phyloP scores from a whole-genome alignment of 805 yeast genomes.

The Diddensiella transvaalensis region DNA sequence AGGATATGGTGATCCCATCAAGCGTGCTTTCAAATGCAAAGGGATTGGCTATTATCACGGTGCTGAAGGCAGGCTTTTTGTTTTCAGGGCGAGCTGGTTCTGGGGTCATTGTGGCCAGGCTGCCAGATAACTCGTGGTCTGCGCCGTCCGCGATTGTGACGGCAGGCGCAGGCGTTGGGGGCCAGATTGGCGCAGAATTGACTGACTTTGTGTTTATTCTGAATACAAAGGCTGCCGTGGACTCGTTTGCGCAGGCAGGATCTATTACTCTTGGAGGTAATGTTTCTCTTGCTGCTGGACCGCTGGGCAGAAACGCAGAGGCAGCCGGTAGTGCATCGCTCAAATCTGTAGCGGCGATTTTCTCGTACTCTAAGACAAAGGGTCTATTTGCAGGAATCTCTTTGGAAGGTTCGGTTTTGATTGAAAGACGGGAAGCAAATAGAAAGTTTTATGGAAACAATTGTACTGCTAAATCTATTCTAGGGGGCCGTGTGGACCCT shows the following conservation, averaged over 20 bases:
- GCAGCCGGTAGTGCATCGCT: slow-evolving; percentile 94
- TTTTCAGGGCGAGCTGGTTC: slow-evolving; percentile 98
- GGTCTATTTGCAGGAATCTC: slow-evolving; percentile 98
- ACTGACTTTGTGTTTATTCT: slow-evolving; percentile 94
- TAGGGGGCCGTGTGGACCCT: slow-evolving; percentile 84
- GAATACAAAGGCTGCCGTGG: slow-evolving; percentile 83
- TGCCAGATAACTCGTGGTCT: slow-evolving; percentile 96
- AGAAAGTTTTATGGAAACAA: slow-evolving; percentile 87
- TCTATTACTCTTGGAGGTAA: slow-evolving; percentile 94
- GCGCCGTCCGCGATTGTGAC: slow-evolving; percentile 94
- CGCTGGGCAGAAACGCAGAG: slow-evolving; percentile 95
- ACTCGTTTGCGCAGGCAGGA: slow-evolving; percentile 89
- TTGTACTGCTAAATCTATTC: slow-evolving; percentile 82
- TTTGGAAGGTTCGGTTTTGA: slow-evolving; percentile 89
- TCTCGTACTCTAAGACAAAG: slow-evolving; percentile 91
- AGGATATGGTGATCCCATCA: slow-evolving; percentile 85
- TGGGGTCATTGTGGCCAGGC: slow-evolving; percentile 88
- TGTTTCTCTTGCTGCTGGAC: slow-evolving; percentile 94
- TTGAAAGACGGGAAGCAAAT: slow-evolving; percentile 97
- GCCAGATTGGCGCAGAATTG: slow-evolving; percentile 92
- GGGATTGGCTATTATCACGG: slow-evolving; percentile 88
- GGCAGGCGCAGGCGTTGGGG: slow-evolving; percentile 99
- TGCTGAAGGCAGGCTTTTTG: slow-evolving; percentile 93
- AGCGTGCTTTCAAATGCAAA: slow-evolving; percentile 81
- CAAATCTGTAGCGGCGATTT: slow-evolving; percentile 82